Evolutionary conservation across 495 filamentous ascomycete species (phyloP), one percentile per base, ranked within the genome.

Genomic region (Friedmanniomyces simplex): DNA sequence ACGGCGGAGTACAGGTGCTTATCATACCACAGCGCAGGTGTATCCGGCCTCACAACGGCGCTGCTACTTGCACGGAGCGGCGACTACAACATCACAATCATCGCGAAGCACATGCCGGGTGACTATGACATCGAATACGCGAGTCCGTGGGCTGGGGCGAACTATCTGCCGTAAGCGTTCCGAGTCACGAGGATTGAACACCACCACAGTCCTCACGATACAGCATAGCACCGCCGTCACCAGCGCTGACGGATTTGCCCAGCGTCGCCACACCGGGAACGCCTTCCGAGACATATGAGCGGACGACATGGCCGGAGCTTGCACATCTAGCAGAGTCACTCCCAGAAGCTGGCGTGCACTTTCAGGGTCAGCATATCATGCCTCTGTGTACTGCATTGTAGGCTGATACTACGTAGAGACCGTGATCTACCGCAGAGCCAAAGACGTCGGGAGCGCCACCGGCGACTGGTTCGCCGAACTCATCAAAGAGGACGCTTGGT

Each of bases 101-200:
- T 91, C 2, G 88, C 89, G 22, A 96, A 96, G 69, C 91, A 97
- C 65, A 95, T 98, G 94, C 93, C 93, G 0, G 93, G 93, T 36
- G 93, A 98, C 74, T 96, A 95, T 73, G 91, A 96, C 66, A 85
- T 93, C 52, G 90, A 97, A 79, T 98, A 97, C 69, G 84, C 89
- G 2, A 94, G 88, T 18, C 93, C 93, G 0, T 96, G 88, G 86
- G 93, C 93, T 22, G 93, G 94, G 49, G 94, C 93, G 37, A 95
- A 96, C 68, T 91, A 85, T 59, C 64, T 93, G 60, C 93, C 93
- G 88, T 94, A 73, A 34, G 78, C 59, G 18, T 43, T n/a, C 14
- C 18, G 39, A 43, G 39, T 20, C 39, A 43, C 4, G 18, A 43
- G 14, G 4, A 43, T 3, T 43, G 39, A 16, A 5, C 39, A 20